Conservation (phyloP, 306 rosid species). For the Inga leiocalycina region DNA sequence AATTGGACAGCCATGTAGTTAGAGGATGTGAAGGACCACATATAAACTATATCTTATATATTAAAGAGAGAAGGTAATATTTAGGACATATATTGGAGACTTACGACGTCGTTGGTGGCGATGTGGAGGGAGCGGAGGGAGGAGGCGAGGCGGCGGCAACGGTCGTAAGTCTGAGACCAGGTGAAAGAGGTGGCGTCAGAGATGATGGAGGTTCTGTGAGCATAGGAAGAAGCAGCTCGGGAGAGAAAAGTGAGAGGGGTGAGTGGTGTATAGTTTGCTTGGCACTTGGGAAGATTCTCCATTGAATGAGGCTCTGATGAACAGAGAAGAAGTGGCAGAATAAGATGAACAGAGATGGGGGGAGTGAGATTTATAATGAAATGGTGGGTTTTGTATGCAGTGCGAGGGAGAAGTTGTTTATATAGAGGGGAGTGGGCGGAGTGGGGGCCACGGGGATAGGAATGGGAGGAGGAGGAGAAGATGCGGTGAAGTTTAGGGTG, state of each 20-base stretch:
- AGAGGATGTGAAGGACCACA: no score
- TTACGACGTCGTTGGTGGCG: constrained; percentile 62
- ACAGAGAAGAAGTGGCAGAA: background rate
- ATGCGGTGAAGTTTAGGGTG: no score
- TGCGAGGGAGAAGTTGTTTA: no score
- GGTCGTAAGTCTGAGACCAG: constrained; percentile 74
- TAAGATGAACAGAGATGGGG: background rate
- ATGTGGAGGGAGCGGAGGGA: constrained; percentile 73
- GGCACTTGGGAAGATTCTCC: constrained; percentile 64
- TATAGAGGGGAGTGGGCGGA: no score
- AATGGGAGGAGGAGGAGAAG: no score
- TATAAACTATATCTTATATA: no score
- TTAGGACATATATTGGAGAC: constrained; percentile 16
- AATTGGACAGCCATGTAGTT: no score
- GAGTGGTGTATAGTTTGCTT: constrained; percentile 65
- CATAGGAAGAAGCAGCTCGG: constrained; percentile 68
- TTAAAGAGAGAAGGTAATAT: no score
- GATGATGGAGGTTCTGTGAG: constrained; percentile 63
- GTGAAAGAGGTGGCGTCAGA: constrained; percentile 68
- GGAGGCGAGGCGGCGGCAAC: constrained; percentile 83
- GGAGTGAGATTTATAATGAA: background rate
- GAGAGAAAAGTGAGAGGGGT: constrained; percentile 69
- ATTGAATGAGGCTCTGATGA: constrained; percentile 15
- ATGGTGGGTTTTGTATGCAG: no score
- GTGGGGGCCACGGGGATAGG: no score